Conservation (phyloP, 345 rosid genomes). For the Gossypium sturtianum region DNA sequence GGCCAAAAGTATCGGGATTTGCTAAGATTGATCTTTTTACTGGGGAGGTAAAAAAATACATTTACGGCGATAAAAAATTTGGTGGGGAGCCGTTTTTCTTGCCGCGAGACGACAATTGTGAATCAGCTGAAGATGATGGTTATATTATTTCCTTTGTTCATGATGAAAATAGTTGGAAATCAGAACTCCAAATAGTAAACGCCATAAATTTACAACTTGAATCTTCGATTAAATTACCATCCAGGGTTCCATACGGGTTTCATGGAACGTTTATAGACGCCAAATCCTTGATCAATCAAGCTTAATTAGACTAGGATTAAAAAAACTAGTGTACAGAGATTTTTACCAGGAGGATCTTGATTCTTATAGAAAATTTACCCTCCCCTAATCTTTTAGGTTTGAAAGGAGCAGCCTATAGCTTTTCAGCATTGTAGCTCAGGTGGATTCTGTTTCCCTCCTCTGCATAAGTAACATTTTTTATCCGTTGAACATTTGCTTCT, state of each 20-base stretch:
- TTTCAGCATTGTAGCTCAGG: conserved; percentile 40
- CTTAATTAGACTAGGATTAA: conserved; percentile 18
- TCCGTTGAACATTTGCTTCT: not conserved
- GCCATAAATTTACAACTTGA: conserved; percentile 57
- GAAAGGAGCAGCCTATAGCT: not conserved
- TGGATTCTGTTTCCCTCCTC: conserved; percentile 21
- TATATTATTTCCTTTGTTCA: conserved; percentile 75
- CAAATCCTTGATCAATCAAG: conserved; percentile 61
- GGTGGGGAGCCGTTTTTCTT: conserved; percentile 92
- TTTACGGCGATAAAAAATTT: conserved; percentile 59
- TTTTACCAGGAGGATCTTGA: conserved; percentile 57
- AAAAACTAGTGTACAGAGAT: conserved; percentile 5
- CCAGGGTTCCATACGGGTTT: conserved; percentile 92
- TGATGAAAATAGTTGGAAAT: conserved; percentile 68
- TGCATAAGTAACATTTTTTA: not conserved
- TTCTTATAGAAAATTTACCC: conserved; percentile 16
- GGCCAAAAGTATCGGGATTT: conserved; percentile 94
- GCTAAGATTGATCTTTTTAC: conserved; percentile 80
- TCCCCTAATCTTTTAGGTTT: not conserved
- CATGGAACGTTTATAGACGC: conserved; percentile 85
- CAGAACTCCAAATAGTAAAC: conserved; percentile 80
- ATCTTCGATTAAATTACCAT: conserved; percentile 72
- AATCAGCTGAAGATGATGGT: conserved; percentile 70
- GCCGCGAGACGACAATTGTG: conserved; percentile 36
- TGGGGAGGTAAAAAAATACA: conserved; percentile 53